Base-by-base conservation (phyloP, 257 asterid genomes). In the Nicotiana sylvestris region DNA sequence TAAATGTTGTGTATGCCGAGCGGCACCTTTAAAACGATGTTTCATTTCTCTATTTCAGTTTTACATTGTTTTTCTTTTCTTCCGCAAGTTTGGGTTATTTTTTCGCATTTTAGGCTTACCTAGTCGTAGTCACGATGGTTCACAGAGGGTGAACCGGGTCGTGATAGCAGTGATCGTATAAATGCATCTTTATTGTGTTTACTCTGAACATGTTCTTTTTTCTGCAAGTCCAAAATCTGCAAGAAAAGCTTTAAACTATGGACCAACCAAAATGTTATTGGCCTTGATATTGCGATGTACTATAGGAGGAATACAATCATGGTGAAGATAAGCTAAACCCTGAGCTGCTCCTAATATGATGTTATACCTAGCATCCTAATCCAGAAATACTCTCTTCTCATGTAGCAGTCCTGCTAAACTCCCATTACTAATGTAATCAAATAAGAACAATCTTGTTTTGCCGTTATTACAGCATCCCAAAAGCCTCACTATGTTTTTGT, bases 381-480 rank as follows among this genome's bases (percentile, higher is more conserved):
- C 93, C 78, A 90, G 83, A 68, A 72, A 17, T 30, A 76, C 66
- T 77, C 80, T 84, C 88, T 89, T 90, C 86, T 88, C 92, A 25
- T 91, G 94, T 12, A 90, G 90, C 67, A 92, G 74, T 88, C 88
- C 88, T 5, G 93, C 88, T 81, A 92, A 88, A 82, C 93, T 92
- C 56, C 95, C 97, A 35, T 92, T 92, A 74, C 94, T 89, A 78
- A 90, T 90, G 88, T 90, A 92, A 81, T 92, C 97, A 76, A 92
- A 90, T 82, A 92, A 66, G 64, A 92, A 90, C 85, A 92, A 76
- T 87, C 95, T 85, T 12, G 94, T 90, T 87, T 82, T 88, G 18
- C 97, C 94, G 78, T 91, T 92, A 86, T 89, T 89, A 69, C 97
- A 90, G 85, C 95, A 91, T 46, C 97, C 97, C 62, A 92, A 87